Evolutionary conservation across 768 basidiomycete genomes (phyloP), one percentile per base, ranked within the genome.

Genomic region (Myochromella boudieri): DNA sequence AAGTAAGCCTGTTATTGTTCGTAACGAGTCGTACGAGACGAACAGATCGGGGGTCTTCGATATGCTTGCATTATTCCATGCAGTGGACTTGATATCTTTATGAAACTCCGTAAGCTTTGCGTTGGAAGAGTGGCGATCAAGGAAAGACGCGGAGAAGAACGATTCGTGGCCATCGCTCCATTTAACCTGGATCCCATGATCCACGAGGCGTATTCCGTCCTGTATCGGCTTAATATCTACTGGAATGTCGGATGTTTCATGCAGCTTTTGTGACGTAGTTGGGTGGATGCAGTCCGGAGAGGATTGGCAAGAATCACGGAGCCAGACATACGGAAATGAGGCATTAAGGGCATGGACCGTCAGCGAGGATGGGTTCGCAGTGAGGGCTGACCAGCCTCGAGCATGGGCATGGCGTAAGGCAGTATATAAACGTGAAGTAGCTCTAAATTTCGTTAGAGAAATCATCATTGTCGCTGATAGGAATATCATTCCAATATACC

Each of bases 221-320:
- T 61, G 53, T 15, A 59, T 56, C 4, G 82, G 83, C 2, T 60
- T 59, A 41, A 83, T 68, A 38, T 81, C 70, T 9, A 62, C 38
- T 0, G 81, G 76, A 18, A 89, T 67, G 55, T 90, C 87, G 0
- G 84, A 82, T 2, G 86, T 80, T 40, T 78, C 69, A 58, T 83
- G 82, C 0, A 92, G 70, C 57, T 90, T 90, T 64, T 97, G 95
- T 2, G 66, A 69, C 0, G 86, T 92, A 3, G 82, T 78, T 0
- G 89, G 84, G 55, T 97, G 89, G 7, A 95, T 64, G 53, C 87
- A 94, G 2, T 68, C 57, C 0, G 80, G 67, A 10, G 53, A 91
- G 48, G 55, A 91, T 47, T 78, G 81, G 55, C 93, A 97, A 0
- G 87, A 78, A 58, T 97, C 94, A 18, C 93, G 82, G 8, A 98